These are phyloP conservation scores for Prunus mongolica DNA, from an alignment of 306 rosid genomes.

Conservation along the genomic window DNA sequence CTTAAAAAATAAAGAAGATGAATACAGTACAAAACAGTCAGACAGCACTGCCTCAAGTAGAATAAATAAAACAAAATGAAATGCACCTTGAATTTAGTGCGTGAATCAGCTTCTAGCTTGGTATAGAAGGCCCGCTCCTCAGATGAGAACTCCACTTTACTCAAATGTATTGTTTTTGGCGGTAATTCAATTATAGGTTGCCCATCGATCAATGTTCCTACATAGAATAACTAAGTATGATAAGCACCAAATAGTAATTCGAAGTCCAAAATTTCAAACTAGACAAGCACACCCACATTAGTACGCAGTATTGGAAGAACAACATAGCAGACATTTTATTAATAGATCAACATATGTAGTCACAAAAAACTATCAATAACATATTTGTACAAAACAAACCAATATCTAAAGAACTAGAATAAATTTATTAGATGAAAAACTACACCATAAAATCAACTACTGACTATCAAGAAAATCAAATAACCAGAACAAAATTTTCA, in stretches of 20 bases:
- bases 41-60: background rate
- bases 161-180: conserved; percentile 62
- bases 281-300: conserved; percentile 1
- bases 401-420: background rate
- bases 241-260: conserved; percentile 16
- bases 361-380: background rate
- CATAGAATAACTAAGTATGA: conserved; percentile 24
- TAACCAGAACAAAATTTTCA: conserved; percentile 18
- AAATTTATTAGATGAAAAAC: background rate
- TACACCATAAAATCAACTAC: background rate
- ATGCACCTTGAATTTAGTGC: conserved; percentile 79
- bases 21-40: too few relatives aligned
- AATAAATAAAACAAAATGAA: conserved; percentile 12
- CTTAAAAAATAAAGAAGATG: too few relatives aligned
- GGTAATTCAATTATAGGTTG: conserved; percentile 85
- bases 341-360: background rate
- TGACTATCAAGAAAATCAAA: background rate
- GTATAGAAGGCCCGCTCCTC: conserved; percentile 95
- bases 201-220: conserved; percentile 89
- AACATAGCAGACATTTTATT: background rate
- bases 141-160: conserved; percentile 70
- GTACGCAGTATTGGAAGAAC: background rate
- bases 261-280: conserved; percentile 20
- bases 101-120: conserved; percentile 91
- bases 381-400: background rate